Base-by-base conservation (phyloP, 2,329 filamentous ascomycete genomes). In the Colletotrichum viniferum region DNA sequence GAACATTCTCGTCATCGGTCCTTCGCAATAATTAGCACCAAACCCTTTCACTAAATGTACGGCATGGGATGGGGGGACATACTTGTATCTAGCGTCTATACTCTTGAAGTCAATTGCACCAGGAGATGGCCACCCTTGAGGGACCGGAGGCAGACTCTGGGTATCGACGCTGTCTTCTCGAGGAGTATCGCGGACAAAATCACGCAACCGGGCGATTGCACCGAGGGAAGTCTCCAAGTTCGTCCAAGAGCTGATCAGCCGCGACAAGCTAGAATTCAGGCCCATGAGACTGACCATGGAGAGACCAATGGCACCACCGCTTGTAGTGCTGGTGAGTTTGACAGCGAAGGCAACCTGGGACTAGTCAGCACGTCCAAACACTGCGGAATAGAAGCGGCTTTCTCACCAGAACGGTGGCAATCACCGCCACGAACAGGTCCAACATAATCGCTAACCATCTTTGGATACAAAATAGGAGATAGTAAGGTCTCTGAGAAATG, bases 391-490 rank as follows among this genome's bases (percentile, higher is more conserved):
- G 66, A 21, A 36, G 14, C 13, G 30, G 24, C 5, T 5, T n/a
- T 12, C 61, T 34, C 8, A 90, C 85, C 4, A 90, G 77, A 4
- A 88, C 77, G 1, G 86, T 83, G 2, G 87, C 88, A 55, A 90
- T 82, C 3, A 78, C 85, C 0, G 87, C 85, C 1, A 88, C 86
- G 4, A 88, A 82, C 34, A 90, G 78, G 74, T 90, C 88, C 2
- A 91, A 79, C 0, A 89, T 86, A 3, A 92, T 80, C 0, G 83
- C 86, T 0, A 91, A 83, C 90, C 91, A 92, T 55, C 89, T 84
- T 78, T 93, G 91, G 6, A 91, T 86, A 52, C 87, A 87, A 69
- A 86, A 88, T 7, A 92, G 84, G 1, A 92, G 83, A 77, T 93
- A 93, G 73, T 88, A 90, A 0, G 91, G 90, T 26, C 83, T 82